phyloP scores from a whole-genome alignment of 2,329 filamentous ascomycete species.

The Tetracladium maxilliforme region DNA sequence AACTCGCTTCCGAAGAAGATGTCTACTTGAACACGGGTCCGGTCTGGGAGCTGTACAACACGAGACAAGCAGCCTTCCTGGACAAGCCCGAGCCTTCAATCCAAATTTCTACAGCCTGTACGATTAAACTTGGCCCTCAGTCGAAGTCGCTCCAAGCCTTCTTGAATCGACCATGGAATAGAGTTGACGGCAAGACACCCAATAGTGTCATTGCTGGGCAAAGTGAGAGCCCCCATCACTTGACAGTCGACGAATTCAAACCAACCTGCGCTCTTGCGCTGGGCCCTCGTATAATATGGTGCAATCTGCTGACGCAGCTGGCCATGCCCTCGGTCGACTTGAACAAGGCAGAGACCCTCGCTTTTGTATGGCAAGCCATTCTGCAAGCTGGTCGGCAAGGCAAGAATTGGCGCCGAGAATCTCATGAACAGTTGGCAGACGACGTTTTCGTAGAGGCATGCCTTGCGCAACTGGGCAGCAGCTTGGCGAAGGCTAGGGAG shows the following conservation, averaged over 20 bases:
- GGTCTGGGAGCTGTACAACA: too few relatives aligned
- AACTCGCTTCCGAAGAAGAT: too few relatives aligned
- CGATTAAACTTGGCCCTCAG: too few relatives aligned
- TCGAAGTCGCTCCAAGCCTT: slow-evolving; percentile 24
- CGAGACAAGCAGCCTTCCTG: too few relatives aligned
- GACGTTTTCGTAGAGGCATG: slow-evolving; percentile 19
- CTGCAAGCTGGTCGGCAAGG: slow-evolving; percentile 33
- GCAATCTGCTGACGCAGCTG: slow-evolving; percentile 38
- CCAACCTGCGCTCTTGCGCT: slow-evolving; percentile 30
- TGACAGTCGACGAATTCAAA: slow-evolving; percentile 39
- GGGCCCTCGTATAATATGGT: slow-evolving; percentile 34
- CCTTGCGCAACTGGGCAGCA: slow-evolving; percentile 3
- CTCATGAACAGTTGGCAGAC: slow-evolving; percentile 20
- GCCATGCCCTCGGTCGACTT: slow-evolving; percentile 30
- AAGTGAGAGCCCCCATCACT: slow-evolving; percentile 24
- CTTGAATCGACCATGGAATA: slow-evolving; percentile 14
- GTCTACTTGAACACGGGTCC: too few relatives aligned
- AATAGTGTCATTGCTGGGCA: slow-evolving; percentile 39
- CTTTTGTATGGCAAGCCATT: slow-evolving; percentile 31
- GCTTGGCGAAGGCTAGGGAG: slow-evolving; percentile 9
- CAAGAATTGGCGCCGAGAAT: slow-evolving; percentile 15
- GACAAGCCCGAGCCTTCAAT: too few relatives aligned
- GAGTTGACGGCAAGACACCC: slow-evolving; percentile 14
- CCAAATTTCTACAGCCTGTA: too few relatives aligned
- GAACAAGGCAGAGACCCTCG: slow-evolving; percentile 27